Base-by-base conservation (phyloP, 306 rosid species). In the Cicer chorassanicum region DNA sequence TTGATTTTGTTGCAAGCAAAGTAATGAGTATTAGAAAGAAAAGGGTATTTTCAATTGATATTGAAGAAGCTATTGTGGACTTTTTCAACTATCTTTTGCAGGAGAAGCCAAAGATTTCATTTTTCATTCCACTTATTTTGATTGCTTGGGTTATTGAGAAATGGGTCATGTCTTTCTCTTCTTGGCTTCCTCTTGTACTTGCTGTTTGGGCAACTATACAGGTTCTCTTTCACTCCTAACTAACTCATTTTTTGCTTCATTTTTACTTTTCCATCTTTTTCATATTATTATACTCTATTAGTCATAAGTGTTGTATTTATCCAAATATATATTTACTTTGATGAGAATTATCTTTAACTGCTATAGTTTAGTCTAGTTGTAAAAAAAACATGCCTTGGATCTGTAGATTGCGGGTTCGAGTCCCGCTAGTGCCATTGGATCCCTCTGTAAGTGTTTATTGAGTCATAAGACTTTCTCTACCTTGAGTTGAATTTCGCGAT, bases 121-220 rank as follows among this genome's bases (percentile, higher is more conserved):
- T 78, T 67, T 77, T 92, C 74, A 15, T 87, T 73, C 95, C 96
- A 78, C 53, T 92, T 68, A 57, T 94, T 84, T 80, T 92, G 78
- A 36, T 86, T 70, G 93, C 84, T 88, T 94, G 93, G 91, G 87
- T 60, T 61, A 16, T 94, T 77, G 99, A 94, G 85, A 90, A 82
- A 84, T 94, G 97, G 99, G 34, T 92, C 50, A 87, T 92, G 78
- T 82, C 96, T 73, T 82, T 89, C 75, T 87, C 99, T 71, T 90
- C 83, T 69, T 94, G 97, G 97, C 86, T 94, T 80, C 96, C 95
- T 13, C 83, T 94, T 34, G 85, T 68, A 6, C 83, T 85, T 65
- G 98, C 93, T 46, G 92, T 92, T 0, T 92, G 97, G 97, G 83
- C 90, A 6, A 86, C 96, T 51, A n/a, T 85, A 15, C 99, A 94